Evolutionary conservation across 352 stramenopile species (phyloP).

Genomic region (Globisporangium canariense): DNA sequence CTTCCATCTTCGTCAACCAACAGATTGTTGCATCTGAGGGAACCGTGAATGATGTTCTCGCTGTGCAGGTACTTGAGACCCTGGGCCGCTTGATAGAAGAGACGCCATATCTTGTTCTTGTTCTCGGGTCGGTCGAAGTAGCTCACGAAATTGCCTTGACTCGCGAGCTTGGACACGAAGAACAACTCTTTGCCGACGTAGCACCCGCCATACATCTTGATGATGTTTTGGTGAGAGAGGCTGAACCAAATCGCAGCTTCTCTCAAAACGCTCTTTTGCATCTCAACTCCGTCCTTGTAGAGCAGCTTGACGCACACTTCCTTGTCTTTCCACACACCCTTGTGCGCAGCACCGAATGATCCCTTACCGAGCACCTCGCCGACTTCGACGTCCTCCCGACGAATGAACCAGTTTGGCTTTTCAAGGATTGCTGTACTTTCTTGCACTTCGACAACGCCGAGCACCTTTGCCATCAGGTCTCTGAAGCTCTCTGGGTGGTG

Average conservation of each 20-base stretch:
- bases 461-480: too few relatives aligned
- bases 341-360: constrained; percentile 12
- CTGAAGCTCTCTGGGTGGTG: too few relatives aligned
- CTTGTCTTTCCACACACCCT: constrained; percentile 26
- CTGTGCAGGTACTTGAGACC: background rate
- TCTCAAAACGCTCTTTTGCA: constrained; percentile 24
- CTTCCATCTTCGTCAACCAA: too few relatives aligned
- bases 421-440: background rate
- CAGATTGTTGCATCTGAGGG: too few relatives aligned
- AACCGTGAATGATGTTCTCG: too few relatives aligned
- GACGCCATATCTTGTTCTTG: constrained; percentile 16
- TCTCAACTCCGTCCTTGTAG: constrained; percentile 19
- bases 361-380: constrained; percentile 22
- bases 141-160: background rate
- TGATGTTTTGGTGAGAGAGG: constrained; percentile 33
- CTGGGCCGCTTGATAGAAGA: constrained; percentile 17
- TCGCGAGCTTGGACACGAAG: constrained; percentile 12
- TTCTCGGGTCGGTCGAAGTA: constrained; percentile 2
- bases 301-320: constrained; percentile 38
- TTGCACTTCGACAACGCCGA: too few relatives aligned
- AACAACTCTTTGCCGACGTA: constrained; percentile 30
- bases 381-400: constrained; percentile 24
- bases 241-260: constrained; percentile 33
- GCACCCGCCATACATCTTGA: constrained; percentile 38
- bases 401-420: constrained; percentile 20